Evolutionary conservation across 352 stramenopile genomes (phyloP).

Genomic region (Pythium inflatum): DNA sequence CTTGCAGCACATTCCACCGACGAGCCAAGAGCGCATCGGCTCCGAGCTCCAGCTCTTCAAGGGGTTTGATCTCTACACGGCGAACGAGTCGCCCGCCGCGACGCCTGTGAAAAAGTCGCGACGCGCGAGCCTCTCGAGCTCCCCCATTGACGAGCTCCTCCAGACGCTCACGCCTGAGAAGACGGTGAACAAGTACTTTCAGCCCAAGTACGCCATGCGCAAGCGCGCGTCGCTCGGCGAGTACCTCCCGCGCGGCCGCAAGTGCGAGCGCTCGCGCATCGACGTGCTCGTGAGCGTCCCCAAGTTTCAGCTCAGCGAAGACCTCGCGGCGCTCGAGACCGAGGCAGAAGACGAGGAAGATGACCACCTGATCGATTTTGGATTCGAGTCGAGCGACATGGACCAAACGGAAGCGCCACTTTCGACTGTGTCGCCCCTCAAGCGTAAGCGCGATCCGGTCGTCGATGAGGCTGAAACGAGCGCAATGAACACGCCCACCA

Average conservation of each 20-base stretch:
- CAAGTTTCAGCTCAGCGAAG: constrained; percentile 27
- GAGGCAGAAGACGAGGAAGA: constrained; percentile 1
- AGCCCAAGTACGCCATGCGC: constrained; percentile 31
- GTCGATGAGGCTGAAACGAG: constrained; percentile 17
- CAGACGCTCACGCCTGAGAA: constrained; percentile 28
- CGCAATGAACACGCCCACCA: not conserved
- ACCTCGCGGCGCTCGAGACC: constrained; percentile 9
- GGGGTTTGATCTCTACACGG: constrained; percentile 27
- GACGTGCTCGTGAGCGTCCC: constrained; percentile 27
- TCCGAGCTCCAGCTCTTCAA: constrained; percentile 29
- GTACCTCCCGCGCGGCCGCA: constrained; percentile 25
- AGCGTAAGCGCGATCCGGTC: constrained; percentile 30
- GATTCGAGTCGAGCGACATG: constrained; percentile 5
- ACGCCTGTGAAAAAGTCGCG: constrained; percentile 2
- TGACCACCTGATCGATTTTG: constrained; percentile 15
- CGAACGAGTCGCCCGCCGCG: not conserved
- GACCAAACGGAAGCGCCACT: not conserved
- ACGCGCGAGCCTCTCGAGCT: not conserved
- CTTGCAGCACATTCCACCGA: constrained; percentile 5
- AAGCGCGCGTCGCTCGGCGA: constrained; percentile 17
- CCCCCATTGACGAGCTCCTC: constrained; percentile 18
- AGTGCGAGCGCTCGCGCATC: constrained; percentile 29
- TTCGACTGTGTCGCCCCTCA: constrained; percentile 1
- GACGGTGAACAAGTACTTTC: constrained; percentile 27
- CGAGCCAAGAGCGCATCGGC: constrained; percentile 8